Evolutionary conservation across 495 filamentous ascomycete species (phyloP).

Genomic region (Hamigera avellanea): DNA sequence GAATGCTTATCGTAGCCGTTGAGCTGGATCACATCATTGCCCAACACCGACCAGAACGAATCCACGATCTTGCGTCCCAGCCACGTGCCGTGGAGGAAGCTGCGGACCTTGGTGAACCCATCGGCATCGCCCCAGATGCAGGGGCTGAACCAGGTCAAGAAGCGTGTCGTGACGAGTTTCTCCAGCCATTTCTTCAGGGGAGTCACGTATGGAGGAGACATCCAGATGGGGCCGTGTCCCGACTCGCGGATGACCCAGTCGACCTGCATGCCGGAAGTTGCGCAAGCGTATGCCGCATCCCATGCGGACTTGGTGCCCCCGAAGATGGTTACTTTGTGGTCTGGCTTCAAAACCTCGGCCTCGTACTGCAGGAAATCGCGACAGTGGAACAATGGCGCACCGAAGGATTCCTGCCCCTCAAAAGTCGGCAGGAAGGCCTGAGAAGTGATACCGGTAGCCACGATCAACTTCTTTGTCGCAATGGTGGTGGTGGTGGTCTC

Average conservation of each 20-base stretch:
- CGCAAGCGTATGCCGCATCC: conserved; percentile 65
- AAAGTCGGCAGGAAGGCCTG: conserved; percentile 43
- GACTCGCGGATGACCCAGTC: conserved; percentile 70
- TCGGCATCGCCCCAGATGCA: conserved; percentile 49
- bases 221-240: conserved; percentile 64
- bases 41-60: conserved; percentile 54
- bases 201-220: conserved; percentile 53
- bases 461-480: conserved; percentile 45
- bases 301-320: conserved; percentile 67
- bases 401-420: conserved; percentile 37
- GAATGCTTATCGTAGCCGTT: conserved; percentile 51
- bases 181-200: conserved; percentile 49
- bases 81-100: conserved; percentile 54
- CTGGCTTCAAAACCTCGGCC: conserved; percentile 17
- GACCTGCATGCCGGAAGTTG: conserved; percentile 51
- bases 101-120: conserved; percentile 30
- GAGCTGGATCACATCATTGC: conserved; percentile 43
- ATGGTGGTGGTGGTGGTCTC: conserved; percentile 15
- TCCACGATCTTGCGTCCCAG: conserved; percentile 59
- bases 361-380: conserved; percentile 41
- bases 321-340: conserved; percentile 44
- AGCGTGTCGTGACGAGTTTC: conserved; percentile 51
- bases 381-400: conserved; percentile 50
- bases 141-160: conserved; percentile 56
- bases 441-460: conserved; percentile 61